Percentiles rank a stretch among this genome's conserved stretches.
Conservation (phyloP, 257 asterid genomes). For the Lantana camara region DNA sequence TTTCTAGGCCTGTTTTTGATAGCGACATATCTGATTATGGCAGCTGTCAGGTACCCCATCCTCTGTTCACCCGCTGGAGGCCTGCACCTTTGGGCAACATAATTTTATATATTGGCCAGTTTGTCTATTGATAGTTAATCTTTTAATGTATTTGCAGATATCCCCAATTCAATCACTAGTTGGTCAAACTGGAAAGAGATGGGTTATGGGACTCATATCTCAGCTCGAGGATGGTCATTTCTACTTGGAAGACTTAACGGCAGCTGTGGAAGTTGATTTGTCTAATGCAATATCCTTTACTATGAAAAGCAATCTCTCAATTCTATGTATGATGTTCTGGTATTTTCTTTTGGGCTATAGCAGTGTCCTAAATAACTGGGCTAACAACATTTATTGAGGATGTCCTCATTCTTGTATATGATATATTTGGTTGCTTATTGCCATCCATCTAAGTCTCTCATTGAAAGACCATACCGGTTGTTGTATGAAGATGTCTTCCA, state of each 20-base stretch:
- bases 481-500: conserved; percentile 1
- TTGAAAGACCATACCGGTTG: neutral
- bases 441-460: conserved; percentile 10
- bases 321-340: neutral
- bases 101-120: conserved; percentile 3
- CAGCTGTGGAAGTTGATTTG: conserved; percentile 89
- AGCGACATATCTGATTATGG: conserved; percentile 67
- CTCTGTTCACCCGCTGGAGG: neutral
- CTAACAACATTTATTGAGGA: neutral
- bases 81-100: conserved; percentile 7
- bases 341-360: neutral
- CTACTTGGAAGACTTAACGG: conserved; percentile 95
- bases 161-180: conserved; percentile 91
- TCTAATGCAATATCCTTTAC: conserved; percentile 94
- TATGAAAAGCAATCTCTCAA: neutral
- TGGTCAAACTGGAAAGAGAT: conserved; percentile 79
- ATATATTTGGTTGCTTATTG: conserved; percentile 1
- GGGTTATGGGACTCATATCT: conserved; percentile 97
- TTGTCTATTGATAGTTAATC: neutral
- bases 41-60: conserved; percentile 72
- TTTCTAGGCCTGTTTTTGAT: conserved; percentile 74
- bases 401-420: neutral
- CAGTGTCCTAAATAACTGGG: neutral
- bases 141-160: conserved; percentile 50
- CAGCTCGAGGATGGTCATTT: conserved; percentile 99